phyloP scores from a whole-genome alignment of 2,329 filamentous ascomycete species.

The Sphaceloma murrayae region DNA sequence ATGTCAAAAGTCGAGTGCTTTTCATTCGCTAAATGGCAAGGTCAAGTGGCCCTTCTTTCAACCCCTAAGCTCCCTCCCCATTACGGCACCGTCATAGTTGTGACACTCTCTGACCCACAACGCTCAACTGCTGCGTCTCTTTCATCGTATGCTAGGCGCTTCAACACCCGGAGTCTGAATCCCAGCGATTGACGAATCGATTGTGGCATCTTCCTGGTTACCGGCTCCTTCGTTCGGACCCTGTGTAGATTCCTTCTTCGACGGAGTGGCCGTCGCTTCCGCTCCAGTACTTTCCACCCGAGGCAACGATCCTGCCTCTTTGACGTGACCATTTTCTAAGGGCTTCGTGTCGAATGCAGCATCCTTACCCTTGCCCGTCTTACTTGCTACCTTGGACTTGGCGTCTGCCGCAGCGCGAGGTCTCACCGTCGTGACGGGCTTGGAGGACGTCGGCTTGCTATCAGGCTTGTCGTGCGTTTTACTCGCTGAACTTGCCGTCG shows the following conservation, averaged over 20 bases:
- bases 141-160: constrained; percentile 4
- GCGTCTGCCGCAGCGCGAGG: constrained; percentile 6
- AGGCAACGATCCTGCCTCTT: not conserved
- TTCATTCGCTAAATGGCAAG: constrained; percentile 13
- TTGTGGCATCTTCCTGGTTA: constrained; percentile 5
- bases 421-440: constrained; percentile 17
- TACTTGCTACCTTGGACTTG: not conserved
- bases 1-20: not conserved
- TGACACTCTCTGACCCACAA: too few relatives aligned
- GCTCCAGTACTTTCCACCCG: too few relatives aligned
- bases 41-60: constrained; percentile 1
- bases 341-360: not conserved
- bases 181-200: constrained; percentile 13
- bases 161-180: constrained; percentile 8
- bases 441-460: constrained; percentile 23
- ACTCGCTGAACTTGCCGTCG: constrained; percentile 58
- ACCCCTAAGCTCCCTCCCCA: too few relatives aligned
- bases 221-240: not conserved
- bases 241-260: constrained; percentile 5
- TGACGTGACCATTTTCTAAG: constrained; percentile 3
- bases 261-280: not conserved
- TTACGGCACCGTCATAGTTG: too few relatives aligned
- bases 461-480: constrained; percentile 56
- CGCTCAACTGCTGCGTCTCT: too few relatives aligned
- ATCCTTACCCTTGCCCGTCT: constrained; percentile 1